A percentile compares a stretch with the other conserved stretches of the same genome.
These are phyloP conservation scores for Phaeoacremonium minimum DNA, from an alignment of 2,329 filamentous ascomycete species.

Conservation along the genomic window DNA sequence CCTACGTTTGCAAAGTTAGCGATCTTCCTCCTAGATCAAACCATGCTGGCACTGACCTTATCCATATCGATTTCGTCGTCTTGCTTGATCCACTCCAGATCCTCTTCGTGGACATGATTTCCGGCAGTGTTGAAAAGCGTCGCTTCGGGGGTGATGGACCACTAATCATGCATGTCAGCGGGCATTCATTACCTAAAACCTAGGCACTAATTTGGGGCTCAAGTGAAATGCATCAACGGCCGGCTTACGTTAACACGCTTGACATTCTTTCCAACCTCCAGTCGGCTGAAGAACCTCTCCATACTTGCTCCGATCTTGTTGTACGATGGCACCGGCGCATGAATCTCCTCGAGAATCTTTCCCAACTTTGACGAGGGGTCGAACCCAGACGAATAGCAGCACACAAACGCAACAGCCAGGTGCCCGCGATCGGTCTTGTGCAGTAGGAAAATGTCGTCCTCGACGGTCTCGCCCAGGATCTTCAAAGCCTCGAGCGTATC, in stretches of 20 bases:
- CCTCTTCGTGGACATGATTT: constrained; percentile 29
- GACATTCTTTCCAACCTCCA: constrained; percentile 42
- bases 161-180: constrained; percentile 25
- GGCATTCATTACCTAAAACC: too few relatives aligned
- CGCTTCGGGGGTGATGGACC: constrained; percentile 40
- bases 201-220: not conserved
- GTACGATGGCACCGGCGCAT: constrained; percentile 48
- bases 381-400: constrained; percentile 49
- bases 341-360: constrained; percentile 41
- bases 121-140: constrained; percentile 32
- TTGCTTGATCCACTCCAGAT: constrained; percentile 20
- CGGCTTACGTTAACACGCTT: constrained; percentile 44
- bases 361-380: constrained; percentile 46
- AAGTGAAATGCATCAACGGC: not conserved
- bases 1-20: constrained; percentile 15
- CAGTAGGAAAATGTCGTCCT: constrained; percentile 51
- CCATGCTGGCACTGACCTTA: constrained; percentile 17
- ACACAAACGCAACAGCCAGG: constrained; percentile 40
- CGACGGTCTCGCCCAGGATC: constrained; percentile 43
- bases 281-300: constrained; percentile 46
- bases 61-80: constrained; percentile 32
- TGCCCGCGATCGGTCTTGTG: constrained; percentile 35
- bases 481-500: constrained; percentile 29
- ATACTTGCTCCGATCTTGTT: constrained; percentile 51
- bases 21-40: too few relatives aligned